These are phyloP conservation scores for Heterobasidion occidentale DNA, from an alignment of 1,284 basidiomycete species.

Conservation along the genomic window DNA sequence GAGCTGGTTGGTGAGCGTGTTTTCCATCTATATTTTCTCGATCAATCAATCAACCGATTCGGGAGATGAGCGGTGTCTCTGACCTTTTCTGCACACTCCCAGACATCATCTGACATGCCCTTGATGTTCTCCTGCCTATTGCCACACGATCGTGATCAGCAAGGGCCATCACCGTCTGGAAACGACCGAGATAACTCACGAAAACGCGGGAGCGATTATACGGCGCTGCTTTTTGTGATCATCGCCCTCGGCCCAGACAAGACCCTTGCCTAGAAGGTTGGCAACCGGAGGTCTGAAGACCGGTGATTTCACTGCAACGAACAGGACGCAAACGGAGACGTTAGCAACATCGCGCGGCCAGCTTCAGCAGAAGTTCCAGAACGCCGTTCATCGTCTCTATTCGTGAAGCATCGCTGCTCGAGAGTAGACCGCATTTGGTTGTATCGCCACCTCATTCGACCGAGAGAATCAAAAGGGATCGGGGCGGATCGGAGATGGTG, in stretches of 20 bases:
- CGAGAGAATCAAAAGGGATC: too few relatives aligned
- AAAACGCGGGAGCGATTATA: slow-evolving; percentile 16
- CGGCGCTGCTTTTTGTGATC: slow-evolving; percentile 18
- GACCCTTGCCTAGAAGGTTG: slow-evolving; percentile 20
- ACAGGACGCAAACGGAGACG: too few relatives aligned
- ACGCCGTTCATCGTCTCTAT: too few relatives aligned
- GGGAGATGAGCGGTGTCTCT: neutral
- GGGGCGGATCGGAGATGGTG: too few relatives aligned
- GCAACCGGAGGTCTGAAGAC: slow-evolving; percentile 22
- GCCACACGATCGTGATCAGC: neutral
- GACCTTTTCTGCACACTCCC: slow-evolving; percentile 10
- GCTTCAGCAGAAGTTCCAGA: too few relatives aligned
- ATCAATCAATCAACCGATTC: neutral
- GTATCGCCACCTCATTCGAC: too few relatives aligned
- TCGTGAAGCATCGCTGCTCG: too few relatives aligned
- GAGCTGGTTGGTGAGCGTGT: slow-evolving; percentile 1
- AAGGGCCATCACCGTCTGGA: neutral
- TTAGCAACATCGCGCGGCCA: too few relatives aligned
- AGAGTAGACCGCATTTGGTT: too few relatives aligned
- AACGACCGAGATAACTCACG: slow-evolving; percentile 1
- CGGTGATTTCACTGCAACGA: slow-evolving; percentile 16
- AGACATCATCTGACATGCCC: slow-evolving; percentile 8
- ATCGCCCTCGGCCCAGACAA: slow-evolving; percentile 25
- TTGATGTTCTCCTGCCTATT: slow-evolving; percentile 9
- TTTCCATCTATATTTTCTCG: neutral